A percentile compares a stretch with the other conserved stretches of the same genome.
Conservation (phyloP, 306 rosid species). For the Cucurbita argyrosperma region DNA sequence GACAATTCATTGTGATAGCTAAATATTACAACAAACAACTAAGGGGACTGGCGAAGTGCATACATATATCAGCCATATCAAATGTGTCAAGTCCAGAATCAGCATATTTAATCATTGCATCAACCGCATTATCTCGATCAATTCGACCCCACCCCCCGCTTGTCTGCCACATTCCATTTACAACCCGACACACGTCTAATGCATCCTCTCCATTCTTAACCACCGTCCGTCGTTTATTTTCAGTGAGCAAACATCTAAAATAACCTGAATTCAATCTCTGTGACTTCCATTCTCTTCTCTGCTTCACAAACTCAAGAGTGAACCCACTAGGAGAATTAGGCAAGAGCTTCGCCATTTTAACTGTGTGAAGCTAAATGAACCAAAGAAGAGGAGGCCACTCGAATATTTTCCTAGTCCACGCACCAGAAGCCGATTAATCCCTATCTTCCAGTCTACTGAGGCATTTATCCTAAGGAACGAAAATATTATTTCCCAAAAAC, state of each 20-base stretch:
- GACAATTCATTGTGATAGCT: neutral
- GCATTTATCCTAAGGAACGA: neutral
- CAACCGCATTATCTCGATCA: constrained; percentile 47
- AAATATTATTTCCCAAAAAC: neutral
- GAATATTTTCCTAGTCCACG: neutral
- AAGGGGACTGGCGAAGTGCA: neutral
- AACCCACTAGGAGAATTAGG: constrained; percentile 20
- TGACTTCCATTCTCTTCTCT: constrained; percentile 11
- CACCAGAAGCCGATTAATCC: neutral
- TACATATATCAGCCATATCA: constrained; percentile 88
- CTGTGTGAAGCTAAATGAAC: neutral
- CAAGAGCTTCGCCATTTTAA: constrained; percentile 41
- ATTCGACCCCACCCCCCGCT: constrained; percentile 81
- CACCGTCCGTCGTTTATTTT: constrained; percentile 19
- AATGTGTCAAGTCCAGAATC: constrained; percentile 61
- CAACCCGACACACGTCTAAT: constrained; percentile 54
- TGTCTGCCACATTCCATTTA: constrained; percentile 86
- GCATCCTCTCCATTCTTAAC: constrained; percentile 53
- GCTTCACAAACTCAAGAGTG: constrained; percentile 9
- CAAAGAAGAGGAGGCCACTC: neutral
- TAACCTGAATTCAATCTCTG: constrained; percentile 13
- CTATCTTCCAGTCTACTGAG: neutral
- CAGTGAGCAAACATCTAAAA: constrained; percentile 28
- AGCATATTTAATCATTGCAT: constrained; percentile 66
- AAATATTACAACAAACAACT: neutral